phyloP scores from a whole-genome alignment of 2,329 filamentous ascomycete genomes.

The Penicillium verrucosum region DNA sequence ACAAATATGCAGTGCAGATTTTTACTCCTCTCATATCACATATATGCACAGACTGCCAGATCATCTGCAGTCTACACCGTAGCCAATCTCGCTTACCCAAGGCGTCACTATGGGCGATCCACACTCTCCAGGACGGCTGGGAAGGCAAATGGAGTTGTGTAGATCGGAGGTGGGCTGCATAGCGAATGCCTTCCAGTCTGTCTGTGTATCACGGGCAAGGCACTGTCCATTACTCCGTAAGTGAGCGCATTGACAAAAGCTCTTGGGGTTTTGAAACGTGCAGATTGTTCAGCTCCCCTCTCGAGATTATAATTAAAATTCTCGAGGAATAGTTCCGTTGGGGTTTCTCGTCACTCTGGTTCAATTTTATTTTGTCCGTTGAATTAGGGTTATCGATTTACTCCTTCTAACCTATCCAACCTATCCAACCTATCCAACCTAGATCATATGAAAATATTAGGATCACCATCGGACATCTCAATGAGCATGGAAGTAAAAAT shows the following conservation, averaged over 20 bases:
- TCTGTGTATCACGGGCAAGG: background rate
- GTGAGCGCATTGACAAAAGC: background rate
- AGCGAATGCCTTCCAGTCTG: background rate
- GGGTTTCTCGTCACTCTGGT: background rate
- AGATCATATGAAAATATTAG: background rate
- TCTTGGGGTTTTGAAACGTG: background rate
- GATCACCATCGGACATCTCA: constrained; percentile 3
- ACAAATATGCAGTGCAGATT: background rate
- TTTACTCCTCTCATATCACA: background rate
- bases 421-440: background rate
- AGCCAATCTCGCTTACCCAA: constrained; percentile 14
- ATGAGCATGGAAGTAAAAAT: background rate
- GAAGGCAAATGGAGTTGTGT: constrained; percentile 4
- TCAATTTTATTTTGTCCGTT: constrained; percentile 4
- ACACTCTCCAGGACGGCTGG: constrained; percentile 12
- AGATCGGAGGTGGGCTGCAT: background rate
- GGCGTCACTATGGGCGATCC: background rate
- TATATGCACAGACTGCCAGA: background rate
- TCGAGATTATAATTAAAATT: background rate
- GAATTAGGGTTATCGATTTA: background rate
- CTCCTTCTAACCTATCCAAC: background rate
- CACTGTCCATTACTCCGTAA: background rate
- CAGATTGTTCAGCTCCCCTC: background rate
- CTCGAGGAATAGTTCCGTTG: background rate
- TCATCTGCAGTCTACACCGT: background rate